phyloP scores from a whole-genome alignment of 2,329 filamentous ascomycete species.

The Periconia sp. region DNA sequence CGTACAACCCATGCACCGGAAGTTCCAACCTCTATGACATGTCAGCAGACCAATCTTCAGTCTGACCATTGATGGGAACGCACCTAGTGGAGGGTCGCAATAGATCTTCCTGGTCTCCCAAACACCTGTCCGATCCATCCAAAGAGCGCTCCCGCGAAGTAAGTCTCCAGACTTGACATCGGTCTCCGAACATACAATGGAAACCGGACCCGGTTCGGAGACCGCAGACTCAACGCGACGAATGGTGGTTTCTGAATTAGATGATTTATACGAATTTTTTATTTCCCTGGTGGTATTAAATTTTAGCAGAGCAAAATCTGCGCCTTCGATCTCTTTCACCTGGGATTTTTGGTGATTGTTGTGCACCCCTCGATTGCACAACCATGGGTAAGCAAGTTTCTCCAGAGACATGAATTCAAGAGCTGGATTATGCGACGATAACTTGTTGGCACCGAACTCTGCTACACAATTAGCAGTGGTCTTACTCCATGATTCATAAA shows the following conservation, averaged over 20 bases:
- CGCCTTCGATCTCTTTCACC: background rate
- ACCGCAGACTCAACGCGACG: background rate
- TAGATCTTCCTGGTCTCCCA: constrained; percentile 12
- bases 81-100: constrained; percentile 4
- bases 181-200: constrained; percentile 1
- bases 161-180: constrained; percentile 3
- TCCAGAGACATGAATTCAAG: too few relatives aligned
- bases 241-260: background rate
- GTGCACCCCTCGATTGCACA: background rate
- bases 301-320: constrained; percentile 1
- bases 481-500: too few relatives aligned
- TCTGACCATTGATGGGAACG: background rate
- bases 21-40: constrained; percentile 1
- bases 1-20: constrained; percentile 14
- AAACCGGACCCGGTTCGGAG: constrained; percentile 2
- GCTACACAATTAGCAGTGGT: too few relatives aligned
- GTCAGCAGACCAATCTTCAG: background rate
- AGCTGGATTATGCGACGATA: too few relatives aligned
- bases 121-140: constrained; percentile 3
- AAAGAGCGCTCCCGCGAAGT: constrained; percentile 2
- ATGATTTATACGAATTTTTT: background rate
- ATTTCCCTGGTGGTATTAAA: background rate
- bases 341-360: background rate
- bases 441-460: too few relatives aligned
- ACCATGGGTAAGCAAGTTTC: too few relatives aligned